Evolutionary conservation across 306 rosid species (phyloP), one percentile per base, ranked within the genome.

Genomic region (Ammopiptanthus mongolicus): DNA sequence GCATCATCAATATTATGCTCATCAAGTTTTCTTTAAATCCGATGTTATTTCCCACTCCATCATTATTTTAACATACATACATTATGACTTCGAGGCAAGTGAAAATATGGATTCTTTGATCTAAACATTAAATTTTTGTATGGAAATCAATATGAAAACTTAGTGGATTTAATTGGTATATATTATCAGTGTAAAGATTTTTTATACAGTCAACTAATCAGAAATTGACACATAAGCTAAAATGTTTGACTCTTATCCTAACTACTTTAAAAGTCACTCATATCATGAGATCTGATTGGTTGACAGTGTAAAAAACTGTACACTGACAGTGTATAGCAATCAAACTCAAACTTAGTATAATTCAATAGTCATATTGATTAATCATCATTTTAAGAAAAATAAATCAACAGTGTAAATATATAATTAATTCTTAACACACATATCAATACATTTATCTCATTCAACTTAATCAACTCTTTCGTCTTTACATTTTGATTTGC

Each of bases 401-500:
- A 4, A 13, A 13, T 11, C 0, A 37, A 37, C 6, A 5, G 11
- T 37, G 42, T 37, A 7, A 37, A 5, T n/a, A 15, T 48, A 47
- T n/a, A n/a, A n/a, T 3, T 46, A 46, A 46, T 46, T 39, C 2
- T 22, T 56, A 1, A 56, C 9, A 28, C 22, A 3, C 18, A 6
- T 19, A 22, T 14, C 41, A 34, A 19, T 52, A 34, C 21, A 15
- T 37, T 18, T 23, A 17, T 56, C 3, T 51, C 6, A 21, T 36
- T 5, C 5, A 64, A 37, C 41, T 52, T 2, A 15, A 15, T 18
- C 6, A 51, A 50, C 57, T 36, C 5, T 19, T n/a, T 8, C 0
- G 12, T 77, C 19, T 36, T 53, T 44, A 23, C 50, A 50, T 51
- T 53, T 46, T 64, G 58, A 41, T 65, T 68, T 73, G 79, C 75